Conservation (phyloP, 2,329 filamentous ascomycete species). For the Trichoderma koningiopsis region DNA sequence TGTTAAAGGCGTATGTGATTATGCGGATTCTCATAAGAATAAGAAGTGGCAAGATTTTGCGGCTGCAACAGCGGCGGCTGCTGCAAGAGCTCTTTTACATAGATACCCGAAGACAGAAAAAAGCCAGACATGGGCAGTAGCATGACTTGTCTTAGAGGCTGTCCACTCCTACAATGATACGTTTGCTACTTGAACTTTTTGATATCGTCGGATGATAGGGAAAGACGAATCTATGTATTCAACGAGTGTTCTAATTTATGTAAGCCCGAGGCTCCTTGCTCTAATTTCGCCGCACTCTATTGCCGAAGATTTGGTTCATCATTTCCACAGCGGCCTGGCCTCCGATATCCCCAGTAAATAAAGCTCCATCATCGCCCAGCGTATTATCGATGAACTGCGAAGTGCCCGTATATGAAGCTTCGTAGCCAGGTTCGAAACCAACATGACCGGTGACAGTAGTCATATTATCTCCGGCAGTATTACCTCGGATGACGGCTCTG, state of each 20-base stretch:
- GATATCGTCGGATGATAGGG: too few relatives aligned
- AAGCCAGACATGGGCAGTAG: not conserved
- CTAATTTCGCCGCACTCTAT: too few relatives aligned
- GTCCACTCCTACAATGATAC: too few relatives aligned
- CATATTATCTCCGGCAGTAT: not conserved
- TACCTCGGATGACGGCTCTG: not conserved
- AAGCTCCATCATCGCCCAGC: not conserved
- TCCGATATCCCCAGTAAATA: not conserved
- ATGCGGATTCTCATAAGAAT: conserved; percentile 45
- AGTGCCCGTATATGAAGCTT: not conserved
- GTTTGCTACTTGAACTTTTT: too few relatives aligned
- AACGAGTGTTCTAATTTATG: too few relatives aligned
- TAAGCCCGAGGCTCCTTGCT: too few relatives aligned
- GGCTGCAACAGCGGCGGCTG: conserved; percentile 39
- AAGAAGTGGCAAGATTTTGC: conserved; percentile 43
- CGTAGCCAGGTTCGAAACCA: not conserved
- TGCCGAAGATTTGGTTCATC: too few relatives aligned
- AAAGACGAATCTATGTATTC: too few relatives aligned
- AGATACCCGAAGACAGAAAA: conserved; percentile 18
- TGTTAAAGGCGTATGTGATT: conserved; percentile 44
- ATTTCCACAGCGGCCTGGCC: not conserved
- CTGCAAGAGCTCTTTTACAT: conserved; percentile 24
- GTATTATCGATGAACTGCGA: not conserved
- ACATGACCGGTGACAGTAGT: not conserved
- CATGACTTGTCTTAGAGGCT: not conserved